Base-by-base conservation (phyloP, 805 yeast species). In the Yarrowia divulgata region DNA sequence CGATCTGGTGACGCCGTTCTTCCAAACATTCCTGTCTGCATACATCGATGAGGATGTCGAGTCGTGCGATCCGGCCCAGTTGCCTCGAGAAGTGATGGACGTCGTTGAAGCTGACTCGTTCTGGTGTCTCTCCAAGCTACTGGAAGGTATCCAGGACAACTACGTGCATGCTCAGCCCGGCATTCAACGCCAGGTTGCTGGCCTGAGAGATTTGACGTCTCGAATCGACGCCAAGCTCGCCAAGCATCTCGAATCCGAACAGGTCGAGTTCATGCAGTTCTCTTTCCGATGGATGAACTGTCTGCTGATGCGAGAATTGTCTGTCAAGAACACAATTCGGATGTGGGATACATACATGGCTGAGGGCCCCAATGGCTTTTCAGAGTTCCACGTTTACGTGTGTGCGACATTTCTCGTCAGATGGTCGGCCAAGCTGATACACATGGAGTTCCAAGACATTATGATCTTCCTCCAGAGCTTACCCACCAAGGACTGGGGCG, bases 231-330 rank as follows among this genome's bases (percentile, higher is more conserved):
- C 84, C 1, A 88, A 85, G 34, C 81, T 95, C 42, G 87, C 88
- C 48, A 82, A 82, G 46, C 98, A 95, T 79, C 85, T 95, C 72
- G 88, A 88, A 70, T 75, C 78, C 0, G 97, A 95, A 76, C 90
- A 90, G 60, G 87, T 95, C n/a, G 97, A 95, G 78, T 95, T 95
- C 75, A 87, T 95, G 72, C 99, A 95, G 79, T 95, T 95, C 78
- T 87, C 97, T 23, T 95, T 95, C 81, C 84, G 99, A 73, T 95
- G 99, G 99, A 95, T 95, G 98, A 95, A 95, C 79, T 95, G 99
- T 81, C 81, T 95, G 75, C 81, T 95, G 63, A 95, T 95, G 99
- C 86, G 99, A 73, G 99, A 95, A 75, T 83, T 95, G 55, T 87
- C 89, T 50, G 87, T 95, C 75, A 81, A 82, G 39, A 85, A 91